Conservation (phyloP, 768 basidiomycete species). For the Pisolithus marmoratus region DNA sequence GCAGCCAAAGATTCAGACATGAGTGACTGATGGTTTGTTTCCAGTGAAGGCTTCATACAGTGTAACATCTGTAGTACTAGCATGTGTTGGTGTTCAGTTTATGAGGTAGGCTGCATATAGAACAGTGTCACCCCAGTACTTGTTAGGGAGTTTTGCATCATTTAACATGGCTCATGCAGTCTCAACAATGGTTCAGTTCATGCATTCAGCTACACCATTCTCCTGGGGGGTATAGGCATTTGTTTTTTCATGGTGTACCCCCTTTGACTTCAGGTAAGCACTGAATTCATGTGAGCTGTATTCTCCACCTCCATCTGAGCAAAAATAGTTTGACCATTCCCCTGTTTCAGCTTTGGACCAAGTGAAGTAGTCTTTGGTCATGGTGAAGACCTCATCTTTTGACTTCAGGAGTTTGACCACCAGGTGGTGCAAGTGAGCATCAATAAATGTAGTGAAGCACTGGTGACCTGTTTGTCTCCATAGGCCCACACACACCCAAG, state of each 20-base stretch:
- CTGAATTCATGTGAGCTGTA: conserved; percentile 7
- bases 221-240: conserved; percentile 31
- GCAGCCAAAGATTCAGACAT: conserved; percentile 20
- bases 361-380: conserved; percentile 11
- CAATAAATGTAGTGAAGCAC: conserved; percentile 19
- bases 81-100: not conserved
- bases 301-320: conserved; percentile 21
- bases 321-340: conserved; percentile 12
- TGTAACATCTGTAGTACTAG: conserved; percentile 6
- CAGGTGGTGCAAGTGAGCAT: conserved; percentile 13
- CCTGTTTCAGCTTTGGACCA: conserved; percentile 10
- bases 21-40: conserved; percentile 17
- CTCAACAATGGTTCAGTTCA: conserved; percentile 33
- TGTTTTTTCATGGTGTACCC: conserved; percentile 14
- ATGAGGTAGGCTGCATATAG: conserved; percentile 1
- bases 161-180: conserved; percentile 26
- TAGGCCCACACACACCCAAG: conserved; percentile 17
- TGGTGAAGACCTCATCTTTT: conserved; percentile 6
- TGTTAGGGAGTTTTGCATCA: not conserved
- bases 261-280: conserved; percentile 6
- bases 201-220: conserved; percentile 39
- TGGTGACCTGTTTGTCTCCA: conserved; percentile 7
- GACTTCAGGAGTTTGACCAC: conserved; percentile 8
- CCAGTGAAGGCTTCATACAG: conserved; percentile 19
- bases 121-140: conserved; percentile 4